Percentiles rank a stretch among this genome's conserved stretches.
Conservation (phyloP, 2,329 filamentous ascomycete species). For the Arthrinium puccinioides region DNA sequence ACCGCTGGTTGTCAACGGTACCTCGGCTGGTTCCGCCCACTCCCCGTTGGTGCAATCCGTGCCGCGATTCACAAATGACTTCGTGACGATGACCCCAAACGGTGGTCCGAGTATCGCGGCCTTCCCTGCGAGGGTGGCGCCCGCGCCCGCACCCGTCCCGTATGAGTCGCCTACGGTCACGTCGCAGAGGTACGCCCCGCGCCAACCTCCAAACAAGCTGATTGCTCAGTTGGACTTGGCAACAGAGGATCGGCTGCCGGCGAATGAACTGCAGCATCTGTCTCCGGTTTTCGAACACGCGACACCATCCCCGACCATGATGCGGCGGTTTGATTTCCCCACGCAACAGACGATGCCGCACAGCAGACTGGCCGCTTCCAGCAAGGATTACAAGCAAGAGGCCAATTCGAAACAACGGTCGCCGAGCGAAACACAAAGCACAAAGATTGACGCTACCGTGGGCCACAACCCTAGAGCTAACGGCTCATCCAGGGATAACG, state of each 20-base stretch:
- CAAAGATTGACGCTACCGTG: slow-evolving; percentile 12
- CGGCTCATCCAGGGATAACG: slow-evolving; percentile 36
- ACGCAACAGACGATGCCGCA: slow-evolving; percentile 14
- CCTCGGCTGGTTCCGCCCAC: slow-evolving; percentile 12
- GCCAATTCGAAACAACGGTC: slow-evolving; percentile 20
- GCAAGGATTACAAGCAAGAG: slow-evolving; percentile 14
- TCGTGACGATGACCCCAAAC: slow-evolving; percentile 18
- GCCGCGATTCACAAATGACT: slow-evolving; percentile 17
- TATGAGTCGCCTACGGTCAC: slow-evolving; percentile 5
- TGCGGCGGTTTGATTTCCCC: slow-evolving; percentile 43
- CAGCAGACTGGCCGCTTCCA: slow-evolving; percentile 6
- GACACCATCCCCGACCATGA: slow-evolving; percentile 61
- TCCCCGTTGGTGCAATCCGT: slow-evolving; percentile 8
- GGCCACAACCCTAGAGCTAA: slow-evolving; percentile 27
- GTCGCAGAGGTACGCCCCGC: slow-evolving; percentile 23
- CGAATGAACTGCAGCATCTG: slow-evolving; percentile 44
- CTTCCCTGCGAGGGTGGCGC: slow-evolving; percentile 19
- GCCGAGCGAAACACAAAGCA: slow-evolving; percentile 12
- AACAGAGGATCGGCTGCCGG: slow-evolving; percentile 33
- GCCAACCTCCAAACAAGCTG: slow-evolving; percentile 37
- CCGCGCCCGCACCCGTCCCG: slow-evolving; percentile 1
- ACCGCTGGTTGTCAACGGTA: slow-evolving; percentile 48
- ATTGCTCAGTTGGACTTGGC: slow-evolving; percentile 52
- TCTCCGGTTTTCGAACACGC: slow-evolving; percentile 69
- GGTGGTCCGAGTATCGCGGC: slow-evolving; percentile 9